Evolutionary conservation across 148 eudicot genomes (phyloP).

Genomic region (Rhododendron ferrugineum): DNA sequence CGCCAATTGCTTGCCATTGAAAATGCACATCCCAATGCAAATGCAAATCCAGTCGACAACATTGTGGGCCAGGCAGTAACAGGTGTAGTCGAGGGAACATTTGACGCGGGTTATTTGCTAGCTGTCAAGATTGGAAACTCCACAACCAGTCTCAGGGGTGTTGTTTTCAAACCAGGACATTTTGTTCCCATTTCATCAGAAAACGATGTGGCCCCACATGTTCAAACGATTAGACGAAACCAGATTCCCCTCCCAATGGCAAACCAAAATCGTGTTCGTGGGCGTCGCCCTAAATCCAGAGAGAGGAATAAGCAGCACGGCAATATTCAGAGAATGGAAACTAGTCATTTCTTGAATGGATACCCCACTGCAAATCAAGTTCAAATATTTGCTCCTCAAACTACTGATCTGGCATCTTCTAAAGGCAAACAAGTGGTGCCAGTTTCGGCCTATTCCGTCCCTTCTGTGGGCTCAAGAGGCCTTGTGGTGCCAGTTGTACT

Average conservation of each 20-base stretch:
- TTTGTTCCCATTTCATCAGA: conserved; percentile 63
- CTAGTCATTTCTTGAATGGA: conserved; percentile 32
- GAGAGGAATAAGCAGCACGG: conserved; percentile 26
- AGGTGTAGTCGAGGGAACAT: conserved; percentile 42
- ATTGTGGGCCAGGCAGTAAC: conserved; percentile 45
- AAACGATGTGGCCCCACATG: conserved; percentile 79
- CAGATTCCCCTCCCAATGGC: conserved; percentile 40
- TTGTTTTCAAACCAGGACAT: conserved; percentile 89
- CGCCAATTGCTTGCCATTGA: conserved; percentile 16
- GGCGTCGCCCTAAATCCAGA: conserved; percentile 27
- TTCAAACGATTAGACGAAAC: conserved; percentile 59
- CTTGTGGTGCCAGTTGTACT: conserved; percentile 66
- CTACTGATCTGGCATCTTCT: conserved; percentile 9
- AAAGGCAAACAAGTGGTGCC: conserved; percentile 27
- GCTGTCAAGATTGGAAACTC: conserved; percentile 62
- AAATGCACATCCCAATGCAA: conserved; percentile 13
- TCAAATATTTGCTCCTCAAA: conserved; percentile 6
- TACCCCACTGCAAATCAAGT: conserved; percentile 29
- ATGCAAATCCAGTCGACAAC: conserved; percentile 7
- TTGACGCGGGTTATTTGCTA: conserved; percentile 52
- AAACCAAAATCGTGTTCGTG: conserved; percentile 20
- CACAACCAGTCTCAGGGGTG: conserved; percentile 56
- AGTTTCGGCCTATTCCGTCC: conserved; percentile 33
- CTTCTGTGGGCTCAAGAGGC: conserved; percentile 56
- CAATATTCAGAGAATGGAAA: background rate